These are phyloP conservation scores for Chrysanthemum seticuspe DNA, from an alignment of 129 eudicot species.

Conservation along the genomic window DNA sequence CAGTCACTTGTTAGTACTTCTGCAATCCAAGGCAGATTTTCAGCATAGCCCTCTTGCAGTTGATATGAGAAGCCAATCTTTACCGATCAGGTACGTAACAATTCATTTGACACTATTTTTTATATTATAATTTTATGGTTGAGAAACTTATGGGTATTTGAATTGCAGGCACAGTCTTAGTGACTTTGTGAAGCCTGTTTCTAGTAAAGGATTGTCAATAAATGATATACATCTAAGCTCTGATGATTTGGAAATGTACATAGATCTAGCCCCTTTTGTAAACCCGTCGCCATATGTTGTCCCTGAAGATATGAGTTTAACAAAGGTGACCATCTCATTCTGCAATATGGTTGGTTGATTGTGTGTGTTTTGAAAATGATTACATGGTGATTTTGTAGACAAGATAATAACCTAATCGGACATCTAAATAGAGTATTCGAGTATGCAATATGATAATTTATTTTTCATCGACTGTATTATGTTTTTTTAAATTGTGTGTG, in stretches of 20 bases:
- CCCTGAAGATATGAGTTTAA: conserved; percentile 97
- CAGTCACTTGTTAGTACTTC: conserved; percentile 90
- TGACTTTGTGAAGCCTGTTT: conserved; percentile 96
- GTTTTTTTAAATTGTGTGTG: no score
- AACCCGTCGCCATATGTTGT: conserved; percentile 96
- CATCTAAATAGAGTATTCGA: no score
- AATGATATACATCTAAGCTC: conserved; percentile 73
- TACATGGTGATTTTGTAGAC: no score
- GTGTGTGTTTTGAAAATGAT: background rate
- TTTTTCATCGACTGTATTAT: no score
- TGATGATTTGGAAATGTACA: conserved; percentile 95
- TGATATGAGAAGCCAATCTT: conserved; percentile 73
- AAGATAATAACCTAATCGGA: no score
- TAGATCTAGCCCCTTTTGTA: conserved; percentile 92
- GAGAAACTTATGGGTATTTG: background rate
- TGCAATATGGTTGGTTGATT: background rate
- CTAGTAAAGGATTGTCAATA: conserved; percentile 82
- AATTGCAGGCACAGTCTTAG: conserved; percentile 75
- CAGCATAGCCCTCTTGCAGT: conserved; percentile 89
- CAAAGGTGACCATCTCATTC: conserved; percentile 54
- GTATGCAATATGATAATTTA: no score
- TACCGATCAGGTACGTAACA: conserved; percentile 68
- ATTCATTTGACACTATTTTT: background rate
- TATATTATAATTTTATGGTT: no score
- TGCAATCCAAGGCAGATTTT: conserved; percentile 92